Base-by-base conservation (phyloP, 1,284 basidiomycete species). In the Amylostereum areolatum region DNA sequence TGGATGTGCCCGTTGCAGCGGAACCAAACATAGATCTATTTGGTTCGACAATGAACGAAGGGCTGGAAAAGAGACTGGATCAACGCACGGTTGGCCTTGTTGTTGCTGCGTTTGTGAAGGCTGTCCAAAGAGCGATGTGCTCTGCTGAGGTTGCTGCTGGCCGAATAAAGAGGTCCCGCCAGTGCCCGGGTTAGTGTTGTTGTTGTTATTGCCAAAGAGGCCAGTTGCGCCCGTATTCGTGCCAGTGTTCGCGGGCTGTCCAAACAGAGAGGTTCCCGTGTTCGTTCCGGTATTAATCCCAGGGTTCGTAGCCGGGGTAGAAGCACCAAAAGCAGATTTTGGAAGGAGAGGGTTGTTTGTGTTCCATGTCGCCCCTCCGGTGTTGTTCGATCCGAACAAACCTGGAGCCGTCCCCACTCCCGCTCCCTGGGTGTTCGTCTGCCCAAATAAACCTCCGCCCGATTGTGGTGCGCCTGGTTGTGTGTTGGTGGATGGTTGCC, bases 401-500 rank as follows among this genome's bases (percentile, higher is more conserved):
- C 41, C 37, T 39, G 37, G n/a, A 39, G n/a, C 37, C 12, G 37
- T 39, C 6, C 37, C 37, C 7, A 25, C n/a, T 5, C 37, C 37
- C 37, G 37, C 39, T 48, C 11, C 46, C 47, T 32, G 62, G 49
- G 31, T 59, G 59, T 1, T 6, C 29, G 40, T 50, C 52, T 40
- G 51, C 12, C 53, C 55, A 46, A 55, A 57, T 12, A 56, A 48
- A 43, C 52, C 52, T 4, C 53, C 53, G 25, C 59, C 52, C 48
- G 59, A 44, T 34, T 29, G 53, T 43, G 53, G 57, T 43, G 52
- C 54, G 54, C 36, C 2, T 34, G 52, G 49, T 31, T 51, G 48
- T 4, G 35, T n/a, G n/a, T 34, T 47, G 37, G 50, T 52, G 36
- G 51, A 48, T 37, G 65, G 54, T 49, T 68, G 66, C 30, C 65